A percentile compares a stretch with the other conserved stretches of the same genome.
These are phyloP conservation scores for Clarkia xantiana DNA, from an alignment of 345 rosid species.

Conservation along the genomic window DNA sequence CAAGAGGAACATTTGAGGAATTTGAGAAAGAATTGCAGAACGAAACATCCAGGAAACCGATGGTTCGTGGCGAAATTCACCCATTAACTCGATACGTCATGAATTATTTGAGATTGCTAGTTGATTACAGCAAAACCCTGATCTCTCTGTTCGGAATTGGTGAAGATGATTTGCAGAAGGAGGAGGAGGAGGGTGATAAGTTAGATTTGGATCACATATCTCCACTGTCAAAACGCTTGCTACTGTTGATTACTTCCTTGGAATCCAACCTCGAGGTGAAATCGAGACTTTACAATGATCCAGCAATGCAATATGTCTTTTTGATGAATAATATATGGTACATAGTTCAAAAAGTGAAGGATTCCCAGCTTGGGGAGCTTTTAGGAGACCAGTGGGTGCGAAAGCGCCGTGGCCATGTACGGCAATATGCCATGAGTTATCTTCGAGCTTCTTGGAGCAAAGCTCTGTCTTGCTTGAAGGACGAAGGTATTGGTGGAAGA, in stretches of 20 bases:
- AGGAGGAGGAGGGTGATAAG: slow-evolving; percentile 18
- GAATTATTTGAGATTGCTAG: slow-evolving; percentile 82
- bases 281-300: slow-evolving; percentile 66
- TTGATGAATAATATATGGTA: slow-evolving; percentile 83
- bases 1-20: slow-evolving; percentile 71
- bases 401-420: slow-evolving; percentile 62
- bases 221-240: slow-evolving; percentile 41
- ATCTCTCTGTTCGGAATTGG: slow-evolving; percentile 44
- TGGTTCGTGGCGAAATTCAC: slow-evolving; percentile 80
- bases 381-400: slow-evolving; percentile 94
- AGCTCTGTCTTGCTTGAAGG: slow-evolving; percentile 66
- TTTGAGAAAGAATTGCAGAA: slow-evolving; percentile 71
- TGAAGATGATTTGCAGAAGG: slow-evolving; percentile 25
- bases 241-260: slow-evolving; percentile 40
- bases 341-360: slow-evolving; percentile 81
- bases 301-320: slow-evolving; percentile 57
- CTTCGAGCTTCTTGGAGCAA: slow-evolving; percentile 83
- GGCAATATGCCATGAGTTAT: slow-evolving; percentile 78
- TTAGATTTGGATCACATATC: slow-evolving; percentile 23
- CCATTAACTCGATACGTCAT: slow-evolving; percentile 85
- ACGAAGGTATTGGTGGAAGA: slow-evolving; percentile 59
- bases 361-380: slow-evolving; percentile 61
- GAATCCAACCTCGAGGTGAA: slow-evolving; percentile 84
- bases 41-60: slow-evolving; percentile 68
- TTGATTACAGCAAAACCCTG: slow-evolving; percentile 70